These are phyloP conservation scores for Lipomyces kockii DNA, from an alignment of 805 yeast species.

Conservation along the genomic window DNA sequence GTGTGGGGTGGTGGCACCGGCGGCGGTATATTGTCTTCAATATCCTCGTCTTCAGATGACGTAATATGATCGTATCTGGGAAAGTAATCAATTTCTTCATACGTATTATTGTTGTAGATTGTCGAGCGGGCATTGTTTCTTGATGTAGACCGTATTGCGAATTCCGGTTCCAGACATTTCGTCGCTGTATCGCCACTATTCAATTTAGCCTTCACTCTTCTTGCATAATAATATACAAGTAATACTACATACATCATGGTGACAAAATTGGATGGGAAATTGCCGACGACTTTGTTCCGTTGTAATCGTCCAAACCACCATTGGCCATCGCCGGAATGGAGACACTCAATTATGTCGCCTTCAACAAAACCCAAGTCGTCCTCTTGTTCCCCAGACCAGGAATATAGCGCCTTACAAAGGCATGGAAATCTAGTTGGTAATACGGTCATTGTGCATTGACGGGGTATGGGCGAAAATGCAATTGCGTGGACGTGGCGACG, in stretches of 20 bases:
- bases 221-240: not conserved
- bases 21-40: constrained; percentile 35
- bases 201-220: not conserved
- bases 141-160: not conserved
- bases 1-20: constrained; percentile 48
- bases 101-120: not conserved
- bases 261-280: constrained; percentile 88
- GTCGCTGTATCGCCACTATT: not conserved
- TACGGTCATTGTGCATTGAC: not conserved
- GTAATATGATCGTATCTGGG: not conserved
- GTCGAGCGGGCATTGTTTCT: not conserved
- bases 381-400: constrained; percentile 92
- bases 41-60: not conserved
- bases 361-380: constrained; percentile 88
- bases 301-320: constrained; percentile 89
- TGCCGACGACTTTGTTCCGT: constrained; percentile 81
- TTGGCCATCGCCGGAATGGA: constrained; percentile 77
- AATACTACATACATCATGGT: constrained; percentile 51
- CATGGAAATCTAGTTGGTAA: constrained; percentile 56
- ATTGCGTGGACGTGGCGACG: not conserved
- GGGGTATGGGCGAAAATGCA: not conserved
- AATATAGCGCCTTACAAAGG: constrained; percentile 77
- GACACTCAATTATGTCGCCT: constrained; percentile 88
- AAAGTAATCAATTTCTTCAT: not conserved
- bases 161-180: not conserved